These are phyloP conservation scores for Ceratocystis lukuohia DNA, from an alignment of 2,329 filamentous ascomycete genomes.

Conservation along the genomic window DNA sequence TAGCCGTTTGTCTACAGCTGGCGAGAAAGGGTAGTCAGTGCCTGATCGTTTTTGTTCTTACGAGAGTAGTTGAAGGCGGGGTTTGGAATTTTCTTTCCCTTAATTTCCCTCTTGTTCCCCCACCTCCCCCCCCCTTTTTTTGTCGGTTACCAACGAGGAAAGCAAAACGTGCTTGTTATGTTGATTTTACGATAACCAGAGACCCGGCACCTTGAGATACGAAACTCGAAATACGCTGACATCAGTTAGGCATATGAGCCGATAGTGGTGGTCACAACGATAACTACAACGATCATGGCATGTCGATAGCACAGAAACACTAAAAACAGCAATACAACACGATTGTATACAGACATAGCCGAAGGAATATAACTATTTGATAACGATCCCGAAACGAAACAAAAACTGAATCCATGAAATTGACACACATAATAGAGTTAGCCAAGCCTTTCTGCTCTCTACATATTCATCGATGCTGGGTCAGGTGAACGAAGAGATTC, in stretches of 20 bases:
- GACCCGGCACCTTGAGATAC: neutral
- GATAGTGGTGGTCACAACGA: too few relatives aligned
- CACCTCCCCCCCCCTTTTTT: neutral
- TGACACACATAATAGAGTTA: too few relatives aligned
- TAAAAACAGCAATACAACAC: too few relatives aligned
- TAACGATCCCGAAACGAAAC: too few relatives aligned
- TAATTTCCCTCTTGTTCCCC: neutral
- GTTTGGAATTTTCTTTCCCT: neutral
- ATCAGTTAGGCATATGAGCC: too few relatives aligned
- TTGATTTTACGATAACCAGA: neutral
- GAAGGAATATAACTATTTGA: too few relatives aligned
- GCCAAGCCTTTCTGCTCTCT: neutral
- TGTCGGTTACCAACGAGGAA: neutral
- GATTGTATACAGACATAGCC: too few relatives aligned
- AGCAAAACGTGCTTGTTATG: too few relatives aligned
- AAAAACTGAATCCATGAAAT: too few relatives aligned
- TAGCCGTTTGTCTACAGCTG: conserved; percentile 2
- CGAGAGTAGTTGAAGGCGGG: neutral
- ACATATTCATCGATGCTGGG: conserved; percentile 3
- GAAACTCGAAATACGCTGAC: neutral
- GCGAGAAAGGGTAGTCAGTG: neutral
- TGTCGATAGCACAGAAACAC: too few relatives aligned
- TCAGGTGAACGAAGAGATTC: conserved; percentile 3
- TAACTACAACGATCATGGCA: too few relatives aligned
- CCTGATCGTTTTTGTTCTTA: neutral